These are phyloP conservation scores for Colletotrichum plurivorum DNA, from an alignment of 2,329 filamentous ascomycete species.

Conservation along the genomic window DNA sequence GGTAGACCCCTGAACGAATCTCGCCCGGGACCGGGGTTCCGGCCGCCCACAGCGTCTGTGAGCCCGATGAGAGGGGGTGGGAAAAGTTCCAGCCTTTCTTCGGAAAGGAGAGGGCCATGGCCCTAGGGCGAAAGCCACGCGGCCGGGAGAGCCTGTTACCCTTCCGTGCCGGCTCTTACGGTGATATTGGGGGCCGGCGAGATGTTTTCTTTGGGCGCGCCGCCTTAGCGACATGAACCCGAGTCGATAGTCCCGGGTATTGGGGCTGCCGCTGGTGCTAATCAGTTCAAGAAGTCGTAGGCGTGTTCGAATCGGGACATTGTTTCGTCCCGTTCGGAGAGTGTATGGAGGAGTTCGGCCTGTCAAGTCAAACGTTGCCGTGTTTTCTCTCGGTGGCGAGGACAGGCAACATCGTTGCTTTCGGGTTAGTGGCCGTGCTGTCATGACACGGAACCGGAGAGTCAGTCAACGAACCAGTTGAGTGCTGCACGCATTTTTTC, in stretches of 20 bases:
- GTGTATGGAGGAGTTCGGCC: background rate
- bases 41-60: constrained; percentile 17
- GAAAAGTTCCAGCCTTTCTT: background rate
- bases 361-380: constrained; percentile 1
- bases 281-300: background rate
- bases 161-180: constrained; percentile 7
- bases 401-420: constrained; percentile 5
- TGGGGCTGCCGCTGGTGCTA: background rate
- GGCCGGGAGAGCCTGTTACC: constrained; percentile 14
- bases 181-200: constrained; percentile 28
- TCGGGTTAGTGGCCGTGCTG: background rate
- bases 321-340: background rate
- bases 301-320: background rate
- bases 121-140: constrained; percentile 23
- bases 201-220: background rate
- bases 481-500: background rate
- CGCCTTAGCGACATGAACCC: constrained; percentile 4
- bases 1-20: constrained; percentile 11
- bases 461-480: background rate
- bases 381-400: background rate
- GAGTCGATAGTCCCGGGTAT: constrained; percentile 18
- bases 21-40: constrained; percentile 25
- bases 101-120: background rate
- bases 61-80: background rate
- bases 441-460: constrained; percentile 4